A percentile compares a stretch with the other conserved stretches of the same genome.
Evolutionary conservation across 371 early-diverging fungal species (phyloP).

Genomic region (Spiromyces aspiralis): DNA sequence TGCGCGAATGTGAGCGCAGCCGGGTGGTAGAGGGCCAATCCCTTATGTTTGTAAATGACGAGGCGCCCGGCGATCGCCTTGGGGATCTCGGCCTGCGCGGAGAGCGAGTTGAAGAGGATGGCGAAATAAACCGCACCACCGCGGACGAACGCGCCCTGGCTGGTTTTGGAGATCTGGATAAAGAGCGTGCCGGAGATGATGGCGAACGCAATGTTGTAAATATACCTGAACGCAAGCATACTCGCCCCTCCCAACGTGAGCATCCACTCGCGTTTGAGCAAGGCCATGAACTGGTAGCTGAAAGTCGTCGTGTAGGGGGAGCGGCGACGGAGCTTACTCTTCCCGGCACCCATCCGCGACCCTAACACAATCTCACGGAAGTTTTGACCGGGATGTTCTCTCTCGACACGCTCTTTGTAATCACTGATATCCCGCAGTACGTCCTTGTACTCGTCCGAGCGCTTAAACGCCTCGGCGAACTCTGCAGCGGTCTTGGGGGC

Average conservation of each 20-base stretch:
- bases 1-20: slow-evolving; percentile 42
- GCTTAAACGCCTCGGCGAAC: slow-evolving; percentile 43
- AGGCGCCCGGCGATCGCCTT: slow-evolving; percentile 32
- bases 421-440: slow-evolving; percentile 40
- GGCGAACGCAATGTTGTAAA: slow-evolving; percentile 26
- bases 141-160: slow-evolving; percentile 46
- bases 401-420: slow-evolving; percentile 22
- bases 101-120: slow-evolving; percentile 35
- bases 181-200: slow-evolving; percentile 54
- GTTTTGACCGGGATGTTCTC: slow-evolving; percentile 28
- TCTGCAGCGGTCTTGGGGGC: slow-evolving; percentile 45
- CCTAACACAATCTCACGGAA: slow-evolving; percentile 36
- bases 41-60: slow-evolving; percentile 47
- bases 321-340: slow-evolving; percentile 29
- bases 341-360: slow-evolving; percentile 31
- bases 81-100: slow-evolving; percentile 26
- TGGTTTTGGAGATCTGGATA: slow-evolving; percentile 31
- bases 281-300: slow-evolving; percentile 37
- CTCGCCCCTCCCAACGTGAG: slow-evolving; percentile 32
- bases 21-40: slow-evolving; percentile 44
- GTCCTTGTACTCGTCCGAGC: slow-evolving; percentile 43
- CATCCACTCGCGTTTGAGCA: slow-evolving; percentile 42
- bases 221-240: slow-evolving; percentile 30
- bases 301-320: slow-evolving; percentile 44
- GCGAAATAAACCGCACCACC: slow-evolving; percentile 49